Evolutionary conservation across 2,329 filamentous ascomycete species (phyloP).

Genomic region (Epichloe glyceriae): DNA sequence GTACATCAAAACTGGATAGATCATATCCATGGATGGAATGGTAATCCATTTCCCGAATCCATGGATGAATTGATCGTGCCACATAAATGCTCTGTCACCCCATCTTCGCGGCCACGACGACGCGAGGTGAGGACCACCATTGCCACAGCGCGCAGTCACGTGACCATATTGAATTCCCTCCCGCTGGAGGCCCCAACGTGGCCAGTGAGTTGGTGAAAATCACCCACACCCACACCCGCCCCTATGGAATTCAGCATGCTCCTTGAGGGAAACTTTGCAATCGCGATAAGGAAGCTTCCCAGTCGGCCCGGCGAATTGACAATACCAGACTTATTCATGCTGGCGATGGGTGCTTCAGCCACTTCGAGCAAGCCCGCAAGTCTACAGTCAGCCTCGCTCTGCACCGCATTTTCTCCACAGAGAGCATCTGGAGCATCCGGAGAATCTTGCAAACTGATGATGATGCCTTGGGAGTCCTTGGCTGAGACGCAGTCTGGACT

Average conservation of each 20-base stretch:
- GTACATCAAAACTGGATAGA: constrained; percentile 45
- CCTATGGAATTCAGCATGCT: not conserved
- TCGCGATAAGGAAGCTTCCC: not conserved
- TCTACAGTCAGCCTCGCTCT: not conserved
- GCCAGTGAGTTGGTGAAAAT: too few species aligned
- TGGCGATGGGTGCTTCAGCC: not conserved
- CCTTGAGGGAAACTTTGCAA: not conserved
- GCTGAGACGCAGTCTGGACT: not conserved
- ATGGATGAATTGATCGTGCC: constrained; percentile 5
- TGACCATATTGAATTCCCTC: not conserved
- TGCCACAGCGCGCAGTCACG: not conserved
- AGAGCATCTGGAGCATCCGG: not conserved
- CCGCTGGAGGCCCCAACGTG: not conserved
- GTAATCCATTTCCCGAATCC: constrained; percentile 38
- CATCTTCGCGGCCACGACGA: not conserved
- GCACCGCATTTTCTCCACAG: not conserved
- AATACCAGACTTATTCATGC: not conserved
- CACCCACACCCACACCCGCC: too few species aligned
- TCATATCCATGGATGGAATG: constrained; percentile 47
- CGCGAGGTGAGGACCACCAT: not conserved
- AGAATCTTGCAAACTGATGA: not conserved
- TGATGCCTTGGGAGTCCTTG: not conserved
- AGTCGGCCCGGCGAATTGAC: not conserved
- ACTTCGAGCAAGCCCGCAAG: not conserved
- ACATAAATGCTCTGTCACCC: not conserved